Evolutionary conservation across 768 basidiomycete genomes (phyloP).

Genomic region (Mycena rebaudengoi): DNA sequence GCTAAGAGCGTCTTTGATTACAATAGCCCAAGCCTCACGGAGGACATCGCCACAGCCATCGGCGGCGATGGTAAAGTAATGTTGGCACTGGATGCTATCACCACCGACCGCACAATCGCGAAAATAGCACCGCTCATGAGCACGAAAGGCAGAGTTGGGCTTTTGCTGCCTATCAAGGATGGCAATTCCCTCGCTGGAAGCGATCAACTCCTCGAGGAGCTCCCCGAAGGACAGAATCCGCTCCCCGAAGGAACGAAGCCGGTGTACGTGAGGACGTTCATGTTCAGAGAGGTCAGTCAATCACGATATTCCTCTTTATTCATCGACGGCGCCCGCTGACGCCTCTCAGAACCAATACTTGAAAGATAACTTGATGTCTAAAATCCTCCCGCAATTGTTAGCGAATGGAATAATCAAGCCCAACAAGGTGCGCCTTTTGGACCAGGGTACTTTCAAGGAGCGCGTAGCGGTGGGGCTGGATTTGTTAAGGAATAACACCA

Average conservation of each 20-base stretch:
- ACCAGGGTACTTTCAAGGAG: slow-evolving; percentile 52
- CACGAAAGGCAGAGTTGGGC: slow-evolving; percentile 34
- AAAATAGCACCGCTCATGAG: slow-evolving; percentile 35
- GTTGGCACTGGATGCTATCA: slow-evolving; percentile 41
- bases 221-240: slow-evolving; percentile 4
- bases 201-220: not conserved
- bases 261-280: slow-evolving; percentile 41
- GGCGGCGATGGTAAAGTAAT: slow-evolving; percentile 31
- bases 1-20: slow-evolving; percentile 49
- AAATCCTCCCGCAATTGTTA: slow-evolving; percentile 53
- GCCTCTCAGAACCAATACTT: slow-evolving; percentile 46
- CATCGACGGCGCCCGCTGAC: not conserved
- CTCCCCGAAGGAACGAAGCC: slow-evolving; percentile 38
- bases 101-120: slow-evolving; percentile 36
- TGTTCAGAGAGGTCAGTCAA: not conserved
- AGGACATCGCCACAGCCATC: slow-evolving; percentile 37
- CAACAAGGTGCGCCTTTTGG: slow-evolving; percentile 48
- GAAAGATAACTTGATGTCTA: slow-evolving; percentile 53
- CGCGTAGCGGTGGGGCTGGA: slow-evolving; percentile 52
- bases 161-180: slow-evolving; percentile 42
- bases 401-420: slow-evolving; percentile 49
- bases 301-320: not conserved
- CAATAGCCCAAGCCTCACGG: slow-evolving; percentile 34
- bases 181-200: slow-evolving; percentile 22
- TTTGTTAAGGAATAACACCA: slow-evolving; percentile 54